Evolutionary conservation across 208 protist species (phyloP).

Genomic region (Trypanosoma theileri): DNA sequence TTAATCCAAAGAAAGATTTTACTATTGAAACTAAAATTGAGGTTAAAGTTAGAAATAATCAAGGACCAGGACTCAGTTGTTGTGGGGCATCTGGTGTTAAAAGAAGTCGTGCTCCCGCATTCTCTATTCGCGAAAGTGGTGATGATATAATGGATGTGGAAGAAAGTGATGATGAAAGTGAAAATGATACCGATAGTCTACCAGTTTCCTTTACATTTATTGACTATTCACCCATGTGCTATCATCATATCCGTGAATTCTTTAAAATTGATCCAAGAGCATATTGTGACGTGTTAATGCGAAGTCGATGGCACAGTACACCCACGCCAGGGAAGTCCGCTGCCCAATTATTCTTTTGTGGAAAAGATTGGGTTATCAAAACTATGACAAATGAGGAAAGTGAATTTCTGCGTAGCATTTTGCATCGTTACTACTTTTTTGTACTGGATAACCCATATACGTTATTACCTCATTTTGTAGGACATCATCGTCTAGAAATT

Average conservation of each 20-base stretch:
- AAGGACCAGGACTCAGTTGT: constrained; percentile 10
- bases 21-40: constrained; percentile 67
- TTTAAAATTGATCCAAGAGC: constrained; percentile 71
- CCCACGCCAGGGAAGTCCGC: constrained; percentile 88
- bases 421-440: constrained; percentile 92
- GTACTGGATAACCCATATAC: constrained; percentile 89
- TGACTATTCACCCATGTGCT: constrained; percentile 93
- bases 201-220: constrained; percentile 72
- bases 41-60: constrained; percentile 25
- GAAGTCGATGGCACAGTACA: constrained; percentile 85
- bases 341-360: constrained; percentile 92
- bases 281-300: constrained; percentile 73
- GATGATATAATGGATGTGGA: constrained; percentile 21
- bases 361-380: constrained; percentile 92
- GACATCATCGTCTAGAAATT: constrained; percentile 78
- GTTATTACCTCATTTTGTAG: constrained; percentile 90
- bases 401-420: constrained; percentile 83
- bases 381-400: constrained; percentile 91
- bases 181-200: constrained; percentile 31
- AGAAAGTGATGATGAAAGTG: constrained; percentile 41
- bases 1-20: constrained; percentile 83
- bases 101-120: constrained; percentile 3
- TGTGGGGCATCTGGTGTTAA: constrained; percentile 30
- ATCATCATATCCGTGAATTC: constrained; percentile 87
- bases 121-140: not conserved